These are phyloP conservation scores for Penicillium waksmanii DNA, from an alignment of 495 filamentous ascomycete genomes.

Conservation along the genomic window DNA sequence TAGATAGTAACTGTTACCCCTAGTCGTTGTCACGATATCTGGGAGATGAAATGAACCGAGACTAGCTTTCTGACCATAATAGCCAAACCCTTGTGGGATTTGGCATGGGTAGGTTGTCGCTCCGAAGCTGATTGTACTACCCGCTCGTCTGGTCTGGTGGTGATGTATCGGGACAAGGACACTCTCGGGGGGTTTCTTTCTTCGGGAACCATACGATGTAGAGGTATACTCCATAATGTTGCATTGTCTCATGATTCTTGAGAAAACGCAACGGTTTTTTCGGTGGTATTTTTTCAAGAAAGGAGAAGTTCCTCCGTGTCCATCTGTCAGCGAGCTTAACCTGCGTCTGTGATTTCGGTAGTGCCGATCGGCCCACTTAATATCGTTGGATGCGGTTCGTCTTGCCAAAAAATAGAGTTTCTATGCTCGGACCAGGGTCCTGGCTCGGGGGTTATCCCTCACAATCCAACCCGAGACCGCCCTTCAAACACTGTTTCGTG, in stretches of 20 bases:
- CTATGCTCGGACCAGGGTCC: background rate
- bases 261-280: too few relatives aligned
- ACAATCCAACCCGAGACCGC: constrained; percentile 2
- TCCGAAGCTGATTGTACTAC: background rate
- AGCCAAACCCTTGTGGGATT: background rate
- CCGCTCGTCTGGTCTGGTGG: background rate
- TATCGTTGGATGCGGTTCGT: background rate
- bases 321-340: background rate
- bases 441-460: constrained; percentile 2
- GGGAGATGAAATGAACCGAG: background rate
- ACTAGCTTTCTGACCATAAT: background rate
- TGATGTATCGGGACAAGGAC: background rate
- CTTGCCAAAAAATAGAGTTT: background rate
- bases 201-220: too few relatives aligned
- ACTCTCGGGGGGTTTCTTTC: background rate
- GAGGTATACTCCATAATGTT: too few relatives aligned
- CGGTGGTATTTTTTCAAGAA: too few relatives aligned
- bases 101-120: background rate
- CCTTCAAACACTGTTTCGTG: constrained; percentile 1
- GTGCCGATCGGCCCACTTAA: constrained; percentile 4
- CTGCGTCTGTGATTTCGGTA: background rate
- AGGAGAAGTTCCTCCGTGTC: background rate
- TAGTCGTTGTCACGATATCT: too few relatives aligned
- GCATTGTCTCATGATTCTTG: too few relatives aligned
- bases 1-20: too few relatives aligned